Evolutionary conservation across 345 rosid species (phyloP), one percentile per base, ranked within the genome.

Genomic region (Sapria himalayana): DNA sequence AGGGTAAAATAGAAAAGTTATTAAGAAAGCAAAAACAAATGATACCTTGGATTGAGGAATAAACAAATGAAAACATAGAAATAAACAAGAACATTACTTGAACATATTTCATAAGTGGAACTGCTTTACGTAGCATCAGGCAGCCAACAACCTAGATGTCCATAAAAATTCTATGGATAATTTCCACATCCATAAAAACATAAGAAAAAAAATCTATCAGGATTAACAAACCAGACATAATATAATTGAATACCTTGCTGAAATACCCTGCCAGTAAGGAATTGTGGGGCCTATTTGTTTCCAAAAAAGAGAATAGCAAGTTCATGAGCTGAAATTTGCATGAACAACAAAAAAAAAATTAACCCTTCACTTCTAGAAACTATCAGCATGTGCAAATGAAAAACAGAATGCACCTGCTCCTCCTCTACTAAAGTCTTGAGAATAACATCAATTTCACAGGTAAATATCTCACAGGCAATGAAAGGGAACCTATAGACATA

Each of bases 381-480:
- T 29, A 32, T 42, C 22, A 29, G 40, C 15, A 37, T 17, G 17
- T 27, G 35, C 22, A 46, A 48, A 20, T 45, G 33, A 32, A 27
- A 22, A 33, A 50, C 11, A 18, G 15, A 13, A 19, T 55, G 36
- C 19, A 91, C 96, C 92, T 91, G 92, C 61, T 78, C 74, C 37
- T 91, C 99, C 60, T 91, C 99, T 46, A 84, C 82, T 57, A 91
- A 49, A 29, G 99, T 71, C 69, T 78, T 84, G 34, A 91, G 72
- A 51, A 91, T 84, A 51, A 80, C 94, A 60, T 91, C 99, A 56
- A 84, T 91, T 62, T 91, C 99, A 25, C 99, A 91, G 25, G 95
- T 80, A 56, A 91, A 80, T 50, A 91, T 69, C 77, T 91, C 99
- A 49, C 94, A 84, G 25, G 99, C 69, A 58, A 91, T 66, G 67